Base-by-base conservation (phyloP, 192 early-diverging fungal genomes). In the Spizellomyces sp. region DNA sequence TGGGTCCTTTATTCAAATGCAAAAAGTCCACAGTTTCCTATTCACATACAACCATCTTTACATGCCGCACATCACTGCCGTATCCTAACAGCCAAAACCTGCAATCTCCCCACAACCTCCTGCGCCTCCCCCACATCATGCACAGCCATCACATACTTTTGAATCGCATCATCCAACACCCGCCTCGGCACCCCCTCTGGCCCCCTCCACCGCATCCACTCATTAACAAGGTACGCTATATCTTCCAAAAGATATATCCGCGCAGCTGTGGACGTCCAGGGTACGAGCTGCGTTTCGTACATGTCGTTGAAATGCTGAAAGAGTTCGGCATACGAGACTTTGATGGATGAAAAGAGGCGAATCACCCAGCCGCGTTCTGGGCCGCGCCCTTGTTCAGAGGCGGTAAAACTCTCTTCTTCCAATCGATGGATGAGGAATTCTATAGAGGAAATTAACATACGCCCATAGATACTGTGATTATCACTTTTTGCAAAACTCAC, bases 151-250 rank as follows among this genome's bases (percentile, higher is more conserved):
- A 79, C 66, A 54, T 79, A 79, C 48, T 68, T 66, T 10, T 44
- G 27, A 15, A 79, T 66, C 42, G 73, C 74, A 9, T 79, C 78
- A 52, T 79, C 78, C 6, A 79, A 17, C 19, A 45, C 10, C 45
- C 58, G 67, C 15, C 52, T 65, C 15, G 78, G 78, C n/a, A 76
- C 58, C 14, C 75, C 69, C 7, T 36, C 62, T 2, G n/a, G 59
- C 22, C 17, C 58, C 5, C 58, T 56, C 15, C 62, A 19, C 17
- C 71, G 64, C 15, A 69, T 48, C 77, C 77, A 79, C 19, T 70
- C 71, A 42, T 21, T 57, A n/a, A 79, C 45, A n/a, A 79, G 69
- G 6, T 62, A n/a, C 8, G 46, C 42, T 63, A 75, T 71, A 66
- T 71, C 74, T 48, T 61, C 57, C 5, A 79, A 46, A 7, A 79